These are phyloP conservation scores for Lachnellula arida DNA, from an alignment of 2,329 filamentous ascomycete genomes.

Conservation along the genomic window DNA sequence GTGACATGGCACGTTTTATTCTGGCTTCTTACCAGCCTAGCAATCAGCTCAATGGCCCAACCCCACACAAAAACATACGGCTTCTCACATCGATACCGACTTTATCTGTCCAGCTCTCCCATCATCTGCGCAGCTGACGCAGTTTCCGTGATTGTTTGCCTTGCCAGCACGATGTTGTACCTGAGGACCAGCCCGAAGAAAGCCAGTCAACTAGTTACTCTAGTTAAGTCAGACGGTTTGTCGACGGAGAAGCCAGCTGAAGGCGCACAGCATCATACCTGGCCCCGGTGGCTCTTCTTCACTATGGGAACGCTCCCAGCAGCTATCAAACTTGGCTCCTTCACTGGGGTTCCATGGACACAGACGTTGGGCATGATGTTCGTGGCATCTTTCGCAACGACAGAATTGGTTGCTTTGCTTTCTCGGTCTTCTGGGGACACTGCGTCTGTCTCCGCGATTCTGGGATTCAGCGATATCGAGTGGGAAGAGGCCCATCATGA, in stretches of 20 bases:
- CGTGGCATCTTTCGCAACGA: constrained; percentile 4
- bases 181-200: not conserved
- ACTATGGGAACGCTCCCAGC: constrained; percentile 9
- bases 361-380: constrained; percentile 15
- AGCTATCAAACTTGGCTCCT: constrained; percentile 15
- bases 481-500: not conserved
- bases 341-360: constrained; percentile 11
- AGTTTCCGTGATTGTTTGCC: constrained; percentile 5
- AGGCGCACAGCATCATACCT: not conserved
- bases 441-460: not conserved
- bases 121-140: constrained; percentile 12
- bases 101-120: constrained; percentile 15
- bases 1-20: constrained; percentile 18
- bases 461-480: not conserved
- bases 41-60: constrained; percentile 21
- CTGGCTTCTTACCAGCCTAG: constrained; percentile 16
- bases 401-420: constrained; percentile 1
- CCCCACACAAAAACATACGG: constrained; percentile 11
- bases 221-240: not conserved
- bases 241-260: not conserved
- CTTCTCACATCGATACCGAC: constrained; percentile 7
- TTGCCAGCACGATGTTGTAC: not conserved
- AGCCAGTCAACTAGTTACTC: not conserved
- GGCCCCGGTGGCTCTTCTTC: constrained; percentile 14
- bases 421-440: not conserved